Evolutionary conservation across 176 grass and related monocot genomes (phyloP).

Genomic region (Rhynchospora pubera): DNA sequence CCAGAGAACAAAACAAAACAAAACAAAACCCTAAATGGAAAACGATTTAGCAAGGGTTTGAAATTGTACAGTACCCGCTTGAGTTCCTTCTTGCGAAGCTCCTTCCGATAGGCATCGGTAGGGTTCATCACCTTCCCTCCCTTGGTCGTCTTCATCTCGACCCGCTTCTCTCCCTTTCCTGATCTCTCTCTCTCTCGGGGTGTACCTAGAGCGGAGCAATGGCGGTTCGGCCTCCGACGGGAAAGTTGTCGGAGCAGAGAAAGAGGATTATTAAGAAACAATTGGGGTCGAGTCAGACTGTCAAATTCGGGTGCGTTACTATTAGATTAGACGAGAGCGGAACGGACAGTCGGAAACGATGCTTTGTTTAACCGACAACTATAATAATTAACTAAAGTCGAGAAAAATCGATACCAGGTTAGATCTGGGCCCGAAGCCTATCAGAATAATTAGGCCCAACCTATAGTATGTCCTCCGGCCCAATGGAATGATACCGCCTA

Average conservation of each 20-base stretch:
- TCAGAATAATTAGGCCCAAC: too few species aligned
- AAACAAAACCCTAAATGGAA: not conserved
- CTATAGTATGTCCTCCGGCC: too few species aligned
- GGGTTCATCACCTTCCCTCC: conserved; percentile 98
- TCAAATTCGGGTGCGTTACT: not conserved
- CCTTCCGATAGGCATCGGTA: conserved; percentile 90
- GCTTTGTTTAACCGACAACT: too few species aligned
- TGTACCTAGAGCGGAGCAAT: not conserved
- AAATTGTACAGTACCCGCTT: conserved; percentile 56
- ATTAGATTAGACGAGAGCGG: not conserved
- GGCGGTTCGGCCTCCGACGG: not conserved
- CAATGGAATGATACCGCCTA: too few species aligned
- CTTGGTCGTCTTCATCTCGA: conserved; percentile 97
- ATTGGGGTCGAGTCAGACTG: not conserved
- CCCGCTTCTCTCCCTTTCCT: not conserved
- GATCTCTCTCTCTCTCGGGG: not conserved
- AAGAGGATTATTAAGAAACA: not conserved
- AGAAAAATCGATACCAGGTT: too few species aligned
- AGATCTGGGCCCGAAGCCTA: too few species aligned
- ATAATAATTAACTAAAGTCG: too few species aligned
- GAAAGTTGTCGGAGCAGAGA: not conserved
- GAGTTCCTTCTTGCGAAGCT: conserved; percentile 91
- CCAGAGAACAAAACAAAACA: not conserved
- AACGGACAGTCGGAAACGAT: not conserved
- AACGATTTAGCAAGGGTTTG: not conserved